Conservation (phyloP, 176 grass and related monocot genomes). For the Dendrocalamus sinicus region DNA sequence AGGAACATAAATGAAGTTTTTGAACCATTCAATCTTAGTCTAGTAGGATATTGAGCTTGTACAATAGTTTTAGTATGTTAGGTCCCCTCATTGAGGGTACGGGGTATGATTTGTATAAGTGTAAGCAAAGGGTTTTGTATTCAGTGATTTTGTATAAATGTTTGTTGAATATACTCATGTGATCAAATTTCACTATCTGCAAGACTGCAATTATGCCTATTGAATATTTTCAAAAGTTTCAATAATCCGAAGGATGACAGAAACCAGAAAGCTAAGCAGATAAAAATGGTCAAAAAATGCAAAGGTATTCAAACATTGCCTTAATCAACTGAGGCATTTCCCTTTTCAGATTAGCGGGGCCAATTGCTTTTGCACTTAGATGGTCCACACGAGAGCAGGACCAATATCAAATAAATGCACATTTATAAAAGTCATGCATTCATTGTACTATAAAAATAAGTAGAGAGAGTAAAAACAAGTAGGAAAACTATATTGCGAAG, state of each 20-base stretch:
- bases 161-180: neutral
- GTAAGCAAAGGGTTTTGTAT: conserved; percentile 14
- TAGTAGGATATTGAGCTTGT: neutral
- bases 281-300: neutral
- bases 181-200: neutral
- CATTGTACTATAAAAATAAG: too few relatives aligned
- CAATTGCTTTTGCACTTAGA: neutral
- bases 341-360: neutral
- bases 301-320: neutral
- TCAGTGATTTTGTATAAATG: neutral
- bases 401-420: too few relatives aligned
- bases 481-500: too few relatives aligned
- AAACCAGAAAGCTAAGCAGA: neutral
- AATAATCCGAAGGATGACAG: neutral
- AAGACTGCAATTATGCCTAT: neutral
- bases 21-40: neutral
- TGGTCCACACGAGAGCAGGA: too few relatives aligned
- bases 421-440: too few relatives aligned
- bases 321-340: neutral
- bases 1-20: conserved; percentile 32
- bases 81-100: neutral
- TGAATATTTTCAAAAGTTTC: neutral
- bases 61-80: conserved; percentile 1
- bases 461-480: too few relatives aligned
- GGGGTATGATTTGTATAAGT: conserved; percentile 5